These are phyloP conservation scores for Phlebiopsis flavidoalba DNA, from an alignment of 768 basidiomycete species.

Conservation along the genomic window DNA sequence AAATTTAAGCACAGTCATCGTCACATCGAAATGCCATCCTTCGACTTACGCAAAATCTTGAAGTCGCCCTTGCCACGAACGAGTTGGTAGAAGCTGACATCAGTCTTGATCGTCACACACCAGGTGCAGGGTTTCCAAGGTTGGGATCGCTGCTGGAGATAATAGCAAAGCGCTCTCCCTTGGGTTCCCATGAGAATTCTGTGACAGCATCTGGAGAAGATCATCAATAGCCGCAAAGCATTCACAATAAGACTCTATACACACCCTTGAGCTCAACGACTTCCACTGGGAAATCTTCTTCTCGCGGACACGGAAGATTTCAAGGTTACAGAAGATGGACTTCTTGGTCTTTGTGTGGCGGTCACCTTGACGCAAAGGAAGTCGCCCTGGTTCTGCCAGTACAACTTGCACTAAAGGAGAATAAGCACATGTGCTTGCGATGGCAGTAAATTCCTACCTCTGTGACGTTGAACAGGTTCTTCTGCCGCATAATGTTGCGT, in stretches of 20 bases:
- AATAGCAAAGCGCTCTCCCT: slow-evolving; percentile 92
- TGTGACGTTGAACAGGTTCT: slow-evolving; percentile 96
- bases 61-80: slow-evolving; percentile 94
- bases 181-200: slow-evolving; percentile 99
- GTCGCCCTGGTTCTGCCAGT: slow-evolving; percentile 98
- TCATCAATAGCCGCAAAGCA: not conserved
- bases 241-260: not conserved
- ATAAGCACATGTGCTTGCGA: not conserved
- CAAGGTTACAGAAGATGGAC: slow-evolving; percentile 95
- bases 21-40: slow-evolving; percentile 5
- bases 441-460: slow-evolving; percentile 49
- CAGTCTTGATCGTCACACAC: slow-evolving; percentile 94
- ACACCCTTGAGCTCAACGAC: slow-evolving; percentile 95
- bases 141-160: slow-evolving; percentile 94
- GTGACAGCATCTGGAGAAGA: slow-evolving; percentile 71
- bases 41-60: slow-evolving; percentile 68
- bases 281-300: slow-evolving; percentile 97
- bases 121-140: slow-evolving; percentile 83
- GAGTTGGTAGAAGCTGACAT: slow-evolving; percentile 93
- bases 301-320: slow-evolving; percentile 95
- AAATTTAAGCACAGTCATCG: not conserved
- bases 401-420: slow-evolving; percentile 78
- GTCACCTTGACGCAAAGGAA: slow-evolving; percentile 99
- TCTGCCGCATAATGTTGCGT: slow-evolving; percentile 79
- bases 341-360: slow-evolving; percentile 98